phyloP scores from a whole-genome alignment of 176 grass and related monocot species.

The Secale cereale region DNA sequence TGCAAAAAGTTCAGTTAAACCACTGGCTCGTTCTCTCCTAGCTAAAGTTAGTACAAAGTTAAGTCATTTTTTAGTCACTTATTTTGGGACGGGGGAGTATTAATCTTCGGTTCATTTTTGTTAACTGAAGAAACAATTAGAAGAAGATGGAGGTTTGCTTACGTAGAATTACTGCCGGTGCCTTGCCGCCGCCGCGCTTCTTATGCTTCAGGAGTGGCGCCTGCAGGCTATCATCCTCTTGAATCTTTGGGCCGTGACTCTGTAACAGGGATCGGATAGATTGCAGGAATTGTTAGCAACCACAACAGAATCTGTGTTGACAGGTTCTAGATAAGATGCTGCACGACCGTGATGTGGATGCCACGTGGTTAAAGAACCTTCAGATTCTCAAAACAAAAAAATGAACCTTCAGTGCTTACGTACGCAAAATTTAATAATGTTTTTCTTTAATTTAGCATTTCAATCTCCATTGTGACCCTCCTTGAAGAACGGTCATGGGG shows the following conservation, averaged over 20 bases:
- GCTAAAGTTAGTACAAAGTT: no score
- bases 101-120: no score
- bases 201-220: slow-evolving; percentile 35
- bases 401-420: neutral
- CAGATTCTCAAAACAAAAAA: no score
- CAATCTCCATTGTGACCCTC: neutral
- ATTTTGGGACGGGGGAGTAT: no score
- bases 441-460: neutral
- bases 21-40: no score
- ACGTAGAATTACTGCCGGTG: slow-evolving; percentile 34
- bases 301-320: neutral
- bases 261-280: slow-evolving; percentile 1
- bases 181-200: slow-evolving; percentile 25
- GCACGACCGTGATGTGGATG: neutral
- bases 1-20: neutral
- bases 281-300: neutral
- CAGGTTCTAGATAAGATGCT: neutral
- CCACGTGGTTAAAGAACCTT: no score
- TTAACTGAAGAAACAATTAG: neutral
- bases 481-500: no score
- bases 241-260: slow-evolving; percentile 23
- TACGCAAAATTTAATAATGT: neutral
- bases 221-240: neutral
- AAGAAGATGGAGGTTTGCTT: neutral
- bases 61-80: no score